Evolutionary conservation across 352 stramenopile genomes (phyloP), one percentile per base, ranked within the genome.

Genomic region (Phytophthora citricola): DNA sequence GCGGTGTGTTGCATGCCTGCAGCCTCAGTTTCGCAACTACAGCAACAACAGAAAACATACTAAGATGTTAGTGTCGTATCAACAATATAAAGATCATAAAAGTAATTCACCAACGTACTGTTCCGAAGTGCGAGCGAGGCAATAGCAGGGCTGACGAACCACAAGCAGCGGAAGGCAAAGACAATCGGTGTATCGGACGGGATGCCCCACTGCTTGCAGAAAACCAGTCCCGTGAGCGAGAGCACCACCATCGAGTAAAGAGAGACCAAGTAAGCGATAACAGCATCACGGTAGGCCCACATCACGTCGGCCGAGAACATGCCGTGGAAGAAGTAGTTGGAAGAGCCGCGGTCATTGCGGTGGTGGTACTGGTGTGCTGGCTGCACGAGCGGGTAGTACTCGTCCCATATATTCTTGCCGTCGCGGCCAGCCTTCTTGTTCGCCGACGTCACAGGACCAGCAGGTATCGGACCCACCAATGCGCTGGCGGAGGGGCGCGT

Each of bases 311-410:
- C 83, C n/a, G 84, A 91, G 68, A 94, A 94, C 81, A 94, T 90
- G 73, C 84, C 84, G 58, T 94, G 83, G 73, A 92, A 95, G 63
- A 95, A 95, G 56, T 91, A 92, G 73, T 90, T 92, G 54, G 75
- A 88, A n/a, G 82, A 83, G 45, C 78, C 78, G 34, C 80, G 79
- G 54, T 86, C 85, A 38, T 89, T 90, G 68, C 79, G 81, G 51
- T 90, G 71, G 66, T 93, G 81, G 58, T 93, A 92, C 73, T 92
- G 81, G 65, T 91, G 83, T 34, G 86, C 69, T 5, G 88, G 86
- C 69, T 95, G 88, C 50, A 95, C 84, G 45, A 95, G 86, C 57
- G 88, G 88, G 57, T 95, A 95, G 66, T 94, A 92, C 71, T 95
- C 88, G 39, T 95, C 88, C 88, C 88, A 95, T 24, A 95, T 95